Percentiles rank a stretch among this genome's conserved stretches.
These are phyloP conservation scores for Neurospora sp. DNA, from an alignment of 495 filamentous ascomycete species.

Conservation along the genomic window DNA sequence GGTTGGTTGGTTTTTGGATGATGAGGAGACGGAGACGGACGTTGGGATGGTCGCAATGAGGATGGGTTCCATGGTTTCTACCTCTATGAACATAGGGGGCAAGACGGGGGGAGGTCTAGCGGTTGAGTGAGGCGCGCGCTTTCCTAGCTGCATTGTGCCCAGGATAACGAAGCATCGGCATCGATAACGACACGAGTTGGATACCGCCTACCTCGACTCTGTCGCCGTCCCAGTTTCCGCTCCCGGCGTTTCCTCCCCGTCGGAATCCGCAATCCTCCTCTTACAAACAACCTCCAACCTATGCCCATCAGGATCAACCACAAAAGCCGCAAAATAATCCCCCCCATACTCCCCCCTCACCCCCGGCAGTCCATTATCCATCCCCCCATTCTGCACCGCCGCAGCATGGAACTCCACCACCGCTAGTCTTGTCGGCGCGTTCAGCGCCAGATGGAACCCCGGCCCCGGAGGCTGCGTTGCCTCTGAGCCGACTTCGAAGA, in stretches of 20 bases:
- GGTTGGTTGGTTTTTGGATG: neutral
- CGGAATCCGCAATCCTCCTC: neutral
- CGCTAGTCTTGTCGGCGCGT: constrained; percentile 19
- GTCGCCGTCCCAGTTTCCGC: neutral
- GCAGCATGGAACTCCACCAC: constrained; percentile 30
- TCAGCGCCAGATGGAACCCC: constrained; percentile 28
- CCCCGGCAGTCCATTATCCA: constrained; percentile 27
- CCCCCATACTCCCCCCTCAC: constrained; percentile 24
- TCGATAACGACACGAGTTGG: neutral
- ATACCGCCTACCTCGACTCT: neutral
- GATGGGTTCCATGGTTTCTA: neutral
- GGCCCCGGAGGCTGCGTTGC: constrained; percentile 12
- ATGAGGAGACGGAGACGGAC: neutral
- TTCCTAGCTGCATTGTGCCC: too few species aligned
- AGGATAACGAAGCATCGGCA: neutral
- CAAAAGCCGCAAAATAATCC: constrained; percentile 34
- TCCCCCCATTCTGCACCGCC: constrained; percentile 26
- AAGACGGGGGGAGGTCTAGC: neutral
- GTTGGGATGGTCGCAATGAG: neutral
- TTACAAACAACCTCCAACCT: constrained; percentile 30
- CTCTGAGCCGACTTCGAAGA: constrained; percentile 20
- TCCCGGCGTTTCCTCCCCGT: neutral
- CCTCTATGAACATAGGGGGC: neutral
- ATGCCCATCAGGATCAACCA: constrained; percentile 32
- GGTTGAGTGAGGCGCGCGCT: neutral